Evolutionary conservation across 2,329 filamentous ascomycete species (phyloP).

Genomic region (Dichotomopilus funicola): DNA sequence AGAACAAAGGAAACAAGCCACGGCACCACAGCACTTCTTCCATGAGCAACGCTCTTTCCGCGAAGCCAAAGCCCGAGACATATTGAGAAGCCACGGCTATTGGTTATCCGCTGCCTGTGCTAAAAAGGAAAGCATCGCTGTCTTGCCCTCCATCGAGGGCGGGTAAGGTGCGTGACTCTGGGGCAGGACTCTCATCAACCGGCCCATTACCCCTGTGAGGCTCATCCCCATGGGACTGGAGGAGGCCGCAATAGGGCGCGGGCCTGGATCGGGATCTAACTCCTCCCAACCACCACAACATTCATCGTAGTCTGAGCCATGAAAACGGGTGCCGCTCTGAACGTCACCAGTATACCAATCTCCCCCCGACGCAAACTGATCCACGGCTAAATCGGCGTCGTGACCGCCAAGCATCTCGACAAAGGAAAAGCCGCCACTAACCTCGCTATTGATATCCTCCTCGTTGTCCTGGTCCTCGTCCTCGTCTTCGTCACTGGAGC

Average conservation of each 20-base stretch:
- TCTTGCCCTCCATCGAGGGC: not conserved
- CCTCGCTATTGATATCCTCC: conserved; percentile 64
- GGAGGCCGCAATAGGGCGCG: not conserved
- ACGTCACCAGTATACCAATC: not conserved
- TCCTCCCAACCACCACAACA: not conserved
- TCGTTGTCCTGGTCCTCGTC: conserved; percentile 86
- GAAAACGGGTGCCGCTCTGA: not conserved
- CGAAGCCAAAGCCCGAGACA: not conserved
- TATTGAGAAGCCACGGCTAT: conserved; percentile 8
- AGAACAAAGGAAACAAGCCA: conserved; percentile 1
- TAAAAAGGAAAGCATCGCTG: not conserved
- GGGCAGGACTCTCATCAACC: too few species aligned
- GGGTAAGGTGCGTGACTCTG: too few species aligned
- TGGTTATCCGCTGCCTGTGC: not conserved
- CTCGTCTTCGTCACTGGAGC: conserved; percentile 92
- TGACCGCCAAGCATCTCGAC: not conserved
- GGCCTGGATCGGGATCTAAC: not conserved
- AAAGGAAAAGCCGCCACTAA: conserved; percentile 36
- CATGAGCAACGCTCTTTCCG: not conserved
- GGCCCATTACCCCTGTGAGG: too few species aligned
- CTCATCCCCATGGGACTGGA: not conserved
- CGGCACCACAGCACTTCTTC: not conserved
- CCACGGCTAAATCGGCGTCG: not conserved
- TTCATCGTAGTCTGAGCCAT: not conserved
- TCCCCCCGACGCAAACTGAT: too few species aligned